Evolutionary conservation across 345 rosid genomes (phyloP).

Genomic region (Brassica incana): DNA sequence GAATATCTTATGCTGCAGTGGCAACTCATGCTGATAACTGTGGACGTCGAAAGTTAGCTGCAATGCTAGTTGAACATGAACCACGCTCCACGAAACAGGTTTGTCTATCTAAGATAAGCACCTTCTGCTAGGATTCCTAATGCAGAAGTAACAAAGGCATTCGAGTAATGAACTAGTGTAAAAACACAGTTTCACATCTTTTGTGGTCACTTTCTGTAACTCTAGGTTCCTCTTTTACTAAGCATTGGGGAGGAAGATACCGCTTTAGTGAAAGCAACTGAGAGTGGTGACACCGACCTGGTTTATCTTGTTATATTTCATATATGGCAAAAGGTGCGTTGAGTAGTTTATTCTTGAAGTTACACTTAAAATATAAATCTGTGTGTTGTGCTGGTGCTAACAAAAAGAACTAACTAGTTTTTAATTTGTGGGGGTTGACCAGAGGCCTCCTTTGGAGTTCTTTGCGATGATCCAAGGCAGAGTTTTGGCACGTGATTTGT

Average conservation of each 20-base stretch:
- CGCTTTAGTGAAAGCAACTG: constrained; percentile 86
- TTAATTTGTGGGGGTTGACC: constrained; percentile 40
- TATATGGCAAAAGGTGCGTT: constrained; percentile 87
- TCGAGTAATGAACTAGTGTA: too few species aligned
- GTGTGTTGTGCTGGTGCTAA: background rate
- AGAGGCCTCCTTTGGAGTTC: constrained; percentile 85
- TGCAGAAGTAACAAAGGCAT: background rate
- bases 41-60: constrained; percentile 89
- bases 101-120: constrained; percentile 19
- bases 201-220: constrained; percentile 12
- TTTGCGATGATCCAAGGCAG: constrained; percentile 88
- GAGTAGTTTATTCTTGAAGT: background rate
- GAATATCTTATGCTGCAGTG: constrained; percentile 97
- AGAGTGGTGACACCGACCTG: constrained; percentile 96
- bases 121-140: background rate
- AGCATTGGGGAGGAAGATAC: constrained; percentile 97
- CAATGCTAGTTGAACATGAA: constrained; percentile 95
- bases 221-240: constrained; percentile 87
- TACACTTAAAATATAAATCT: background rate
- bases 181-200: background rate
- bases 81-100: constrained; percentile 96
- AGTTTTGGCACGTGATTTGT: constrained; percentile 82
- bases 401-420: constrained; percentile 14
- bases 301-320: constrained; percentile 94
- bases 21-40: constrained; percentile 98